Evolutionary conservation across 2,329 filamentous ascomycete species (phyloP).

Genomic region (Aspergillus sp.): DNA sequence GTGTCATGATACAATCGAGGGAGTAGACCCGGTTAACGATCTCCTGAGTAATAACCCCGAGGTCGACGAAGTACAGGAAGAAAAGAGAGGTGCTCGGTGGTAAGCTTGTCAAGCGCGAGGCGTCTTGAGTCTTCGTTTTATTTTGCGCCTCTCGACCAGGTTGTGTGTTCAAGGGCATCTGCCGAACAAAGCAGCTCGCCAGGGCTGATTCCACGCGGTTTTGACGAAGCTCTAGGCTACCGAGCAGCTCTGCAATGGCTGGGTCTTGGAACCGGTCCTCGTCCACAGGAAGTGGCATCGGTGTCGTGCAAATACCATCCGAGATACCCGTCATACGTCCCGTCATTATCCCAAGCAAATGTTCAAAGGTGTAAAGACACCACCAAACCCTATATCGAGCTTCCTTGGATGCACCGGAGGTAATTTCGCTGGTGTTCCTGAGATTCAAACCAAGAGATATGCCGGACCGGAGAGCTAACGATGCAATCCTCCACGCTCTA

Average conservation of each 20-base stretch:
- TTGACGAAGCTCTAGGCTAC: constrained; percentile 30
- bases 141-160: constrained; percentile 26
- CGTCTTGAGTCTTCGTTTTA: constrained; percentile 25
- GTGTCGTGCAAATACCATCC: constrained; percentile 44
- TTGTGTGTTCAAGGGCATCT: constrained; percentile 31
- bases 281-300: constrained; percentile 42
- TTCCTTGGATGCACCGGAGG: constrained; percentile 43
- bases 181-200: constrained; percentile 32
- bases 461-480: constrained; percentile 44
- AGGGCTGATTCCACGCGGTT: constrained; percentile 30
- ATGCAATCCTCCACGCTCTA: constrained; percentile 45
- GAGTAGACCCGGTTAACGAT: constrained; percentile 46
- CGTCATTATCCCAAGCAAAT: constrained; percentile 48
- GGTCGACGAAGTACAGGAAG: constrained; percentile 41
- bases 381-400: constrained; percentile 49
- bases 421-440: constrained; percentile 40
- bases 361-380: constrained; percentile 46
- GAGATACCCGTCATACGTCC: constrained; percentile 44
- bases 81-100: constrained; percentile 36
- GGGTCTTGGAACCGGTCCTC: constrained; percentile 40
- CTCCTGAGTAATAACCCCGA: constrained; percentile 40
- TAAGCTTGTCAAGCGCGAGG: constrained; percentile 37
- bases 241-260: constrained; percentile 33
- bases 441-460: constrained; percentile 47
- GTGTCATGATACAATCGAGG: constrained; percentile 37